Evolutionary conservation across 495 filamentous ascomycete genomes (phyloP), one percentile per base, ranked within the genome.

Genomic region (Copromyces sp.): DNA sequence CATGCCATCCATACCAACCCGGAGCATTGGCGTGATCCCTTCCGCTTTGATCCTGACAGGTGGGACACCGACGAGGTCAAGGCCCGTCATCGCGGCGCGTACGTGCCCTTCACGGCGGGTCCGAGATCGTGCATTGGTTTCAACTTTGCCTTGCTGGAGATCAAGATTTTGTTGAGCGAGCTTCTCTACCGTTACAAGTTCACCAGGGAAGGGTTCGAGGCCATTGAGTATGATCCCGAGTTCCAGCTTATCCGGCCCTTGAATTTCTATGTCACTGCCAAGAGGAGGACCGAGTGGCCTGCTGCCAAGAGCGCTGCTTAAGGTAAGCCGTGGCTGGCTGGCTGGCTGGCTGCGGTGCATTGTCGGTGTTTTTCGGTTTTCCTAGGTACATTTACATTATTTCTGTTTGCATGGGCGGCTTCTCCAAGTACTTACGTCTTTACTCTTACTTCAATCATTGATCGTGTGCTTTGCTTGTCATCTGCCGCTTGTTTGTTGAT

Each of bases 181-280:
- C 73, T 90, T 41, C 78, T 89, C 3, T 88, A 83, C 69, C 80
- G 85, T 17, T 90, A 89, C 72, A 72, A 85, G 69, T 89, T 87
- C 69, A 74, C 73, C 0, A 79, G 81, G 7, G 84, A 84, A 17
- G 79, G 70, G 14, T 16, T 53, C 12, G 82, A 80, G 32, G 73
- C 80, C 0, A 77, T 88, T n/a, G 84, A 86, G 69, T 89, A 89
- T 74, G 87, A 89, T 74, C 87, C 87, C 3, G 79, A 81, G 78
- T 89, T 89, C 76, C 82, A 86, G 79, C 74, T 89, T 39, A 85
- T 88, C n/a, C 71, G 86, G 74, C 87, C 86, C 9, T 80, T 84
- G n/a, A 88, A 89, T 69, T 75, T 89, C 17, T 89, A 87, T 73
- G 86, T 85, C 3, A 76, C 78, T 14, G 83, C 85, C 0, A 80